These are phyloP conservation scores for Ananas comosus DNA, from an alignment of 176 grass and related monocot species.

Conservation along the genomic window DNA sequence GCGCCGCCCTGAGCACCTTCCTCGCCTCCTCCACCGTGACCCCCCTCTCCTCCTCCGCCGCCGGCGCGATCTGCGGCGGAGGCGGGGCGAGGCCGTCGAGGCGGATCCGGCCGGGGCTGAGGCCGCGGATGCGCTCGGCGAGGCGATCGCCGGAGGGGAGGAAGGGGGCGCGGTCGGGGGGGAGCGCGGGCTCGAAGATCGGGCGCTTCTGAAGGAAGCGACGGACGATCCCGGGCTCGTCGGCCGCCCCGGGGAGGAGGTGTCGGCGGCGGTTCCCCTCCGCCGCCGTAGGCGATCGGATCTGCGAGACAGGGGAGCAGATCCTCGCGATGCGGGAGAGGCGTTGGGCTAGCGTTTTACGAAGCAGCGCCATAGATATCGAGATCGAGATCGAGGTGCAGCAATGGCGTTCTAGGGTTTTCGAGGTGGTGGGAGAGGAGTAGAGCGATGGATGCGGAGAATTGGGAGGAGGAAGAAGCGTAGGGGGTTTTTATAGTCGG, in stretches of 20 bases:
- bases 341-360: slow-evolving; percentile 43
- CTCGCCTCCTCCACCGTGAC: slow-evolving; percentile 55
- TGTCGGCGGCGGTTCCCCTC: background rate
- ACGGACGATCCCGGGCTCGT: slow-evolving; percentile 24
- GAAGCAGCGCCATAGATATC: slow-evolving; percentile 85
- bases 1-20: slow-evolving; percentile 65
- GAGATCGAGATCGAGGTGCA: background rate
- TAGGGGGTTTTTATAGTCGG: slow-evolving; percentile 23
- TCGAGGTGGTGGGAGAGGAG: background rate
- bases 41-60: background rate
- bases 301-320: background rate
- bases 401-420: background rate
- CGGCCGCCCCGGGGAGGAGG: slow-evolving; percentile 6
- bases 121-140: slow-evolving; percentile 62
- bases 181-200: slow-evolving; percentile 47
- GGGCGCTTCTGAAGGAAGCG: slow-evolving; percentile 69
- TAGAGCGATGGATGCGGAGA: background rate
- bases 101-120: slow-evolving; percentile 46
- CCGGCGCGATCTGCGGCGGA: slow-evolving; percentile 3
- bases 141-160: slow-evolving; percentile 32
- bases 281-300: too few relatives aligned
- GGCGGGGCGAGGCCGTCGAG: slow-evolving; percentile 73
- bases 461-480: slow-evolving; percentile 5
- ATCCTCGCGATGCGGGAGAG: slow-evolving; percentile 19
- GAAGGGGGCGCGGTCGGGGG: slow-evolving; percentile 32